Conservation (phyloP, 2,329 filamentous ascomycete species). For the Chrysoporthe austroafricana region DNA sequence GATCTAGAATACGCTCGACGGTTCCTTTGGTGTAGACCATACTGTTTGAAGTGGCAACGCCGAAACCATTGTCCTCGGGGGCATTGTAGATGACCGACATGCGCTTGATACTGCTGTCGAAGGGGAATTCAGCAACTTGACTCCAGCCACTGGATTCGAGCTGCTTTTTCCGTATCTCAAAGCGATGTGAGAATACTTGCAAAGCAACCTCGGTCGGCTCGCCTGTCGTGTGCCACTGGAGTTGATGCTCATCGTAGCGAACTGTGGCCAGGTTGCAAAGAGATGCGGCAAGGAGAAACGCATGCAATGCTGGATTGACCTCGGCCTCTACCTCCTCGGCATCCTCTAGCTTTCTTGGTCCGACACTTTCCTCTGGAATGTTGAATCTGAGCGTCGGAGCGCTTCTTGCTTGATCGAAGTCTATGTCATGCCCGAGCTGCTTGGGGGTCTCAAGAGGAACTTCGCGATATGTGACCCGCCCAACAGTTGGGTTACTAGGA, state of each 20-base stretch:
- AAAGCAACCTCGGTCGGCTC: conserved; percentile 78
- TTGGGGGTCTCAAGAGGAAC: conserved; percentile 40
- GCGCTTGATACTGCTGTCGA: conserved; percentile 77
- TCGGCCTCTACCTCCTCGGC: conserved; percentile 45
- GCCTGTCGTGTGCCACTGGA: conserved; percentile 68
- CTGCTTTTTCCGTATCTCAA: conserved; percentile 60
- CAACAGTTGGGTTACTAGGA: conserved; percentile 64
- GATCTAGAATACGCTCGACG: conserved; percentile 62
- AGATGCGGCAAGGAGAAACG: conserved; percentile 59
- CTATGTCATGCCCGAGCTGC: conserved; percentile 49
- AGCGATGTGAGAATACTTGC: conserved; percentile 74
- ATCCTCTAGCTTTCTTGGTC: conserved; percentile 40
- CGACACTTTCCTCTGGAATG: conserved; percentile 60
- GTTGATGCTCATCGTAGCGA: conserved; percentile 56
- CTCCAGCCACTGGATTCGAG: conserved; percentile 61
- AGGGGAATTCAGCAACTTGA: conserved; percentile 73
- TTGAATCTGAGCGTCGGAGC: conserved; percentile 65
- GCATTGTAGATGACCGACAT: conserved; percentile 76
- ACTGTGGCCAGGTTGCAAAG: conserved; percentile 70
- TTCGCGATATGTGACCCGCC: conserved; percentile 53
- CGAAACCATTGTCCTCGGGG: conserved; percentile 43
- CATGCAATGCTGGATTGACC: conserved; percentile 54
- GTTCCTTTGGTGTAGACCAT: conserved; percentile 66
- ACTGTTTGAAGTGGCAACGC: conserved; percentile 47
- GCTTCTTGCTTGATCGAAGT: conserved; percentile 64